Base-by-base conservation (phyloP, 2,329 filamentous ascomycete genomes). In the Sarocladium oryzae region DNA sequence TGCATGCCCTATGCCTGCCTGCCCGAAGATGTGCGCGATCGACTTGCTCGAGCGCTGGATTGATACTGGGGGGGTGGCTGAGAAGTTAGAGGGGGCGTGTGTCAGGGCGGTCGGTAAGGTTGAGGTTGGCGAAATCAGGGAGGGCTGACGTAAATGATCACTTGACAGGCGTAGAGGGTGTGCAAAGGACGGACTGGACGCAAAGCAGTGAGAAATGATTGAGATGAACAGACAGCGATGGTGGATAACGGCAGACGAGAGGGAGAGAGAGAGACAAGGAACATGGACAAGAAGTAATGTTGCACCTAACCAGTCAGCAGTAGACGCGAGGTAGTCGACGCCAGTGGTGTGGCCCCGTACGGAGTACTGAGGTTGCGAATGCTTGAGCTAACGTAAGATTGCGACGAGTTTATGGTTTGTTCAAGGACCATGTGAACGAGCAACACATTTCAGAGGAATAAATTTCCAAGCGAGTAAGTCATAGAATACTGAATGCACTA, bases 51-150 rank as follows among this genome's bases (percentile, higher is more conserved):
- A 24, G 40, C n/a, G 4, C 23, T 10, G 40, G 16, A 24, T n/a
- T 6, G 37, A 21, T 5, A 20, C 23, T 8, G 40, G 40, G 24
- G 24, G 24, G 40, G 4, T 41, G 8, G 8, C 4, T 16, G 40
- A 30, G n/a, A 30, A 26, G 40, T 45, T 45, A 16, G 40, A 45
- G 40, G 40, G 23, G 23, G n/a, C n/a, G n/a, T n/a, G n/a, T n/a
- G n/a, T n/a, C n/a, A n/a, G 28, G 37, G 21, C 8, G 37, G 37
- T 41, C 23, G 21, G 28, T 30, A 30, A 30, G 28, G 28, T 30
- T 16, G 36, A 16, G 21, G 18, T 21, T 40, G 36, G 18, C 16
- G 36, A 48, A 48, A 48, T 33, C 43, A 48, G 26, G 43, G 43
- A 48, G 5, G n/a, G 43, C 43, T 48, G 43, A 18, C 40, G 23